phyloP scores from a whole-genome alignment of 2,329 filamentous ascomycete genomes.

The Thermomyces lanuginosus region DNA sequence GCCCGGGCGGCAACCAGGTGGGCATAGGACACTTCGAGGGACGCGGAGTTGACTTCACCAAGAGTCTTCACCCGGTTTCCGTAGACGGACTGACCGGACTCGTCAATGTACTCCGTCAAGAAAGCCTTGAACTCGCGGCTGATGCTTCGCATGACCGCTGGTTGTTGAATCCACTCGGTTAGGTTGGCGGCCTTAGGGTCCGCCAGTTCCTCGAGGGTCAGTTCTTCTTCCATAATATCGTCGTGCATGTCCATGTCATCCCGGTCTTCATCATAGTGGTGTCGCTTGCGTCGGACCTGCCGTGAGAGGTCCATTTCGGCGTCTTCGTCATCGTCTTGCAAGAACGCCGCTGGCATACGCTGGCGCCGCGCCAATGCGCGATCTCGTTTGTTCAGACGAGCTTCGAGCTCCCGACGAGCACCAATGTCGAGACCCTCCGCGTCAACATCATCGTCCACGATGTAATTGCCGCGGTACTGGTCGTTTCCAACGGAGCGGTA shows the following conservation, averaged over 20 bases:
- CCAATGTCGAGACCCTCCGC: slow-evolving; percentile 45
- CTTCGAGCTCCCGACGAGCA: slow-evolving; percentile 43
- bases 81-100: slow-evolving; percentile 79
- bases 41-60: slow-evolving; percentile 94
- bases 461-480: slow-evolving; percentile 41
- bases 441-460: slow-evolving; percentile 50
- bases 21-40: slow-evolving; percentile 88
- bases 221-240: slow-evolving; percentile 89
- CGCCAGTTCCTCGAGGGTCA: slow-evolving; percentile 75
- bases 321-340: slow-evolving; percentile 65
- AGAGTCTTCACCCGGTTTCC: slow-evolving; percentile 84
- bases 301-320: slow-evolving; percentile 69
- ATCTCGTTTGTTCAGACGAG: slow-evolving; percentile 45
- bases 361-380: slow-evolving; percentile 42
- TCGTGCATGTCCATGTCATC: slow-evolving; percentile 79
- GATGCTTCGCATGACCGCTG: slow-evolving; percentile 79
- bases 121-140: slow-evolving; percentile 96
- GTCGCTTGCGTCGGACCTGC: slow-evolving; percentile 68
- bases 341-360: slow-evolving; percentile 45
- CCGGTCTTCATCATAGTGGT: slow-evolving; percentile 84
- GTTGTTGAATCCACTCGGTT: slow-evolving; percentile 87
- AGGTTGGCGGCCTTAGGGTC: slow-evolving; percentile 88
- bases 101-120: slow-evolving; percentile 86
- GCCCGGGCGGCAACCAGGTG: slow-evolving; percentile 83
- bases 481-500: slow-evolving; percentile 33